Evolutionary conservation across 306 rosid genomes (phyloP).

Genomic region (Luffa acutangula): DNA sequence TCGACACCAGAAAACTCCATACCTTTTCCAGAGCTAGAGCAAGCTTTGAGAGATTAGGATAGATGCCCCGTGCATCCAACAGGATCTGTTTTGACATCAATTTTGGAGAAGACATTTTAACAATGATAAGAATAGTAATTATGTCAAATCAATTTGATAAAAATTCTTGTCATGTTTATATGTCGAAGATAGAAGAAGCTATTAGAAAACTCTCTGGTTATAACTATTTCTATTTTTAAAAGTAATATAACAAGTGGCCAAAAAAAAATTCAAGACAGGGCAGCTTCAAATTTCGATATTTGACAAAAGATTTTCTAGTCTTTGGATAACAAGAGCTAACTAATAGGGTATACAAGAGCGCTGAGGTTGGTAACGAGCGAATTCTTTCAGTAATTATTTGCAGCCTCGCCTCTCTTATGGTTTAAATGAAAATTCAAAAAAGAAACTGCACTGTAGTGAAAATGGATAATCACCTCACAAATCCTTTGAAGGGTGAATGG

Average conservation of each 20-base stretch:
- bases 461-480: constrained; percentile 49
- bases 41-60: constrained; percentile 85
- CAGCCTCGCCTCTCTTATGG: background rate
- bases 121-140: background rate
- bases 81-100: constrained; percentile 50
- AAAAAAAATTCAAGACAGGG: background rate
- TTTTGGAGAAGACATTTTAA: background rate
- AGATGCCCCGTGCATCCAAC: constrained; percentile 58
- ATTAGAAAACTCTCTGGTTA: background rate
- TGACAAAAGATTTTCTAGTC: background rate
- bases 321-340: background rate
- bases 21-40: constrained; percentile 96
- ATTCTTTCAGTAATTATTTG: background rate
- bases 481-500: constrained; percentile 94
- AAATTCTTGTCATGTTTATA: background rate
- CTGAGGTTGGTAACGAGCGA: background rate
- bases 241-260: background rate
- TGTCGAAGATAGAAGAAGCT: background rate
- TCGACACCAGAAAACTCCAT: constrained; percentile 6
- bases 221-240: background rate
- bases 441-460: background rate
- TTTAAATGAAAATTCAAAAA: background rate
- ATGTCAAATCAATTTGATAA: background rate
- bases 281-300: background rate
- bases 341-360: background rate